These are phyloP conservation scores for Puccinia hordei DNA, from an alignment of 1,284 basidiomycete species.

Conservation along the genomic window DNA sequence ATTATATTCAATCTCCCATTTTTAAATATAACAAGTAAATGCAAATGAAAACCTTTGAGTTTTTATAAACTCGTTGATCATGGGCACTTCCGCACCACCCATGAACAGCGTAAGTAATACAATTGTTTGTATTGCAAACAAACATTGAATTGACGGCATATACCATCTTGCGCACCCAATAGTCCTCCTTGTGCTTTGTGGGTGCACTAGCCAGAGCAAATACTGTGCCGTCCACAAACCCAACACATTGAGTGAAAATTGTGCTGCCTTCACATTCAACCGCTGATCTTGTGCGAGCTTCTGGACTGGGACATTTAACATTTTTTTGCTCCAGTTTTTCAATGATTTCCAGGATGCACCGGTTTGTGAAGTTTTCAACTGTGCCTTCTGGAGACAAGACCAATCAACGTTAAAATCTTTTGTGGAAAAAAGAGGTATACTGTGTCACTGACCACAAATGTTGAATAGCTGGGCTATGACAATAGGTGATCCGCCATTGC, in stretches of 20 bases:
- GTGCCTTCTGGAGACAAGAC: neutral
- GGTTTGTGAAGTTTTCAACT: constrained; percentile 17
- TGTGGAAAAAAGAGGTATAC: neutral
- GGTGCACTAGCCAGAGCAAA: too few species aligned
- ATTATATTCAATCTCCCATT: neutral
- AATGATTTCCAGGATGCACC: neutral
- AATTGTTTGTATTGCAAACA: neutral
- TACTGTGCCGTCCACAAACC: too few species aligned
- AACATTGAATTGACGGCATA: constrained; percentile 7
- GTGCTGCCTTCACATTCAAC: too few species aligned
- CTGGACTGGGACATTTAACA: neutral
- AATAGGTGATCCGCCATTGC: neutral
- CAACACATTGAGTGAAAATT: too few species aligned
- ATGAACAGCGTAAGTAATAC: constrained; percentile 3
- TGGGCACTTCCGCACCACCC: constrained; percentile 40
- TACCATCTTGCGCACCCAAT: too few species aligned
- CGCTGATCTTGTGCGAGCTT: neutral
- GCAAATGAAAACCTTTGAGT: neutral
- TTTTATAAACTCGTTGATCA: constrained; percentile 6
- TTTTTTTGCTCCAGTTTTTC: neutral
- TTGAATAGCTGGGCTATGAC: neutral
- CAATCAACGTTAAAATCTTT: too few species aligned
- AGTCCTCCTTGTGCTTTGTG: too few species aligned
- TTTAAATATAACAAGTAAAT: neutral
- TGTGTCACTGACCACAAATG: neutral